phyloP scores from a whole-genome alignment of 1,284 basidiomycete genomes.

The Papiliotrema fonsecae region DNA sequence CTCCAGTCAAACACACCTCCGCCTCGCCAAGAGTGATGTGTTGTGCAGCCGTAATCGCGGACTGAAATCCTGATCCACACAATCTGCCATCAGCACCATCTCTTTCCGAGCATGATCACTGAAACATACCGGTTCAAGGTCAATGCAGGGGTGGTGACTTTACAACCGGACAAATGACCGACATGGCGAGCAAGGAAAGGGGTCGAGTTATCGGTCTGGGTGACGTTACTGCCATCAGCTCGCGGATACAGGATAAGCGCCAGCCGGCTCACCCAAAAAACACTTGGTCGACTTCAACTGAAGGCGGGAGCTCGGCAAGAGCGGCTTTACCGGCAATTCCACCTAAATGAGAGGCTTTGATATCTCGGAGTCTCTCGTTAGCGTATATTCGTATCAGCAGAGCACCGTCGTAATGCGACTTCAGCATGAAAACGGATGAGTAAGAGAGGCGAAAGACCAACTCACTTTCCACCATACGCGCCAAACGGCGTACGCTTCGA shows the following conservation, averaged over 20 bases:
- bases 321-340: slow-evolving; percentile 54
- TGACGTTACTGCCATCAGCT: slow-evolving; percentile 39
- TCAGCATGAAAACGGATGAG: not conserved
- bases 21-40: slow-evolving; percentile 54
- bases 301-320: slow-evolving; percentile 50
- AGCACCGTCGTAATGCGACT: not conserved
- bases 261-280: slow-evolving; percentile 48
- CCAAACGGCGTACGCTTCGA: slow-evolving; percentile 54
- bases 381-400: not conserved
- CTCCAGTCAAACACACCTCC: slow-evolving; percentile 54
- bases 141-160: slow-evolving; percentile 52
- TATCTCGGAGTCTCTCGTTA: slow-evolving; percentile 40
- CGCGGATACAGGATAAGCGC: not conserved
- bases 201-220: slow-evolving; percentile 50
- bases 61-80: slow-evolving; percentile 56
- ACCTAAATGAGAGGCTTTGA: slow-evolving; percentile 51
- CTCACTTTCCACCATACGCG: slow-evolving; percentile 53
- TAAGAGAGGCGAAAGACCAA: not conserved
- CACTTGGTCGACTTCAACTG: slow-evolving; percentile 50
- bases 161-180: slow-evolving; percentile 53
- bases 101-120: not conserved
- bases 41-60: slow-evolving; percentile 53
- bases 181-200: slow-evolving; percentile 56
- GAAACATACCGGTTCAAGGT: slow-evolving; percentile 51
- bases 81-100: slow-evolving; percentile 37